Base-by-base conservation (phyloP, 2,329 filamentous ascomycete species). In the Apiospora hydei region DNA sequence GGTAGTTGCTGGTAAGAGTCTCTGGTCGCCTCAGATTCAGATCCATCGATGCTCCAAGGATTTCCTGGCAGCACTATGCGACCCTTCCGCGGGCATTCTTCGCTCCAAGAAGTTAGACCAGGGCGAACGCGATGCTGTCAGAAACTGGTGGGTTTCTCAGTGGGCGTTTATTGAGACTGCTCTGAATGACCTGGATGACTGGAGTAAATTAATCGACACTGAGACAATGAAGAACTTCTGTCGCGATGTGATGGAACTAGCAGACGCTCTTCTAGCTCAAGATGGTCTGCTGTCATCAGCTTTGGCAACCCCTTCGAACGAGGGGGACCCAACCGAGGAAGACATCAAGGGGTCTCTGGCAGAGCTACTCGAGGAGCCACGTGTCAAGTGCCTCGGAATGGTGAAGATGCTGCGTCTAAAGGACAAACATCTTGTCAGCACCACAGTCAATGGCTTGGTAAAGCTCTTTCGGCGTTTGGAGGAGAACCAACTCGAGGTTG, bases 191-290 rank as follows among this genome's bases (percentile, higher is more conserved):
- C 97, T 95, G 3, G 95, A 98, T 79, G 84, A 85, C 14, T 99
- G 96, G 96, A 94, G 94, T 75, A 85, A 89, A 18, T 88, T 88
- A 4, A 90, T 94, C 72, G 92, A 96, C 69, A 96, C 94, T 79
- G 83, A 86, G 26, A 86, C 90, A 70, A 95, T 99, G 94, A 92
- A 95, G 77, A 92, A 98, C 72, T 98, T 98, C 78, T 98, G 95
- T 79, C 92, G 96, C 75, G 94, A 98, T 79, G 93, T 94, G 18
- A 99, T 99, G 90, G 94, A 98, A 77, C 93, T 98, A 78, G 95
- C 96, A 0, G 94, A 97, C 78, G 88, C 89, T 47, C 87, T 98
- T 1, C 93, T 98, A 78, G 91, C 94, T 53, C 92, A 98, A 77
- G 96, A 97, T 80, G 92, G 91, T 69, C 88, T 98, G 72, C 91